Evolutionary conservation across 129 eudicot species (phyloP), one percentile per base, ranked within the genome.

Genomic region (Flaveria robusta): DNA sequence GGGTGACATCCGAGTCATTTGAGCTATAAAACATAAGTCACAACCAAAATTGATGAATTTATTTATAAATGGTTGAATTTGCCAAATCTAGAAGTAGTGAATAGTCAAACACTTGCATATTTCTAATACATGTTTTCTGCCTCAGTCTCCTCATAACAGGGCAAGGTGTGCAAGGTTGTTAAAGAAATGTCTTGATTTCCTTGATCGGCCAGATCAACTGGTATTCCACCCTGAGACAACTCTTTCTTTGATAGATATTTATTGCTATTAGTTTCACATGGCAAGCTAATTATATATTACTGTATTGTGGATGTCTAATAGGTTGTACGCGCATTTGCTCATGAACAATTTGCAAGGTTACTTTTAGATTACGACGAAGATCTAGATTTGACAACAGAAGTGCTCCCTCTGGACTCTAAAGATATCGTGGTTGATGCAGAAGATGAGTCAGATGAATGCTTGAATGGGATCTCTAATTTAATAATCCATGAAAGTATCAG

Each of bases 291-390:
- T 50, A 16, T 22, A 9, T 58, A 60, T 11, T 12, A 45, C 49
- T 51, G 66, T 22, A 77, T 62, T 52, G 39, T 60, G 18, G 34
- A 10, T 81, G 56, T 50, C 72, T 59, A 56, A 78, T 77, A 94
- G 97, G 97, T 94, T 83, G 96, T 95, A 45, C 96, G 97, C 59
- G 99, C 99, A 66, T 81, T 83, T 81, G 99, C 99, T 66, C 99
- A 95, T 74, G 99, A 95, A 81, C 97, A 95, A 86, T 89, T 87
- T 75, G 99, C 99, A 50, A 91, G 99, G 87, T 85, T 95, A 76
- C 96, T 95, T 73, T 69, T 95, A 66, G 93, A 79, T 72, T 84
- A 82, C 29, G 84, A 87, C 70, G 92, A 89, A 75, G 97, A 91
- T 72, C 55, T 83, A 10, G 96, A 89, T 74, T 65, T 91, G 23